Base-by-base conservation (phyloP, 768 basidiomycete genomes). In the Tylopilus plumbeoviolaceoides region DNA sequence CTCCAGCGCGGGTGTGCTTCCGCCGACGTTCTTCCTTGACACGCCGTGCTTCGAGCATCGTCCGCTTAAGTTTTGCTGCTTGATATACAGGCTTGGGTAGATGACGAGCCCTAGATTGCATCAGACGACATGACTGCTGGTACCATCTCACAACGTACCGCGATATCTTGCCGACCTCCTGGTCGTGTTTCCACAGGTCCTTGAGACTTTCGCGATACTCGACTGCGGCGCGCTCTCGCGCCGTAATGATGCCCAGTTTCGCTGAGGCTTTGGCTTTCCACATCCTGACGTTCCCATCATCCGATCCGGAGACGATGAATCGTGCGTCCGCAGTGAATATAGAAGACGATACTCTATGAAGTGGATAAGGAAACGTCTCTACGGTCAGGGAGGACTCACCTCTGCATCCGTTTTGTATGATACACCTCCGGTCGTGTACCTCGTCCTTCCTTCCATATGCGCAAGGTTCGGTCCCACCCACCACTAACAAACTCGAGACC, bases 361-460 rank as follows among this genome's bases (percentile, higher is more conserved):
- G 12, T 15, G 12, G 15, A 1, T 52, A 35, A 59, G 36, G 27
- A 39, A 39, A 48, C 14, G 20, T 12, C 44, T 36, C 31, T 33
- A 15, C 15, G 5, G 36, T 28, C 33, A 15, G 21, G 8, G n/a
- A 36, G 10, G 1, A 54, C 74, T 36, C 47, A 91, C 91, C 94
- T 82, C 70, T 98, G 97, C 97, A 99, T 99, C 42, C 97, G 89
- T 73, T 98, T 98, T 15, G 94, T 95, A 69, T 98, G 95, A 65
- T 98, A 99, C 7, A 94, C 87, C 67, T 98, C 95, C 15, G 89
- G 82, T 7, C 79, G 78, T 28, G 82, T 82, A 0, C 95, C 94
- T 39, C 78, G 81, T 25, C 88, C 91, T 60, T 91, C 85, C 59
- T 85, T 85, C 95, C 95, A 99, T 68, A 98, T 81, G 54, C 95